A percentile compares a stretch with the other conserved stretches of the same genome.
Conservation (phyloP, 148 eudicot genomes). For the Pharnaceum exiguum region DNA sequence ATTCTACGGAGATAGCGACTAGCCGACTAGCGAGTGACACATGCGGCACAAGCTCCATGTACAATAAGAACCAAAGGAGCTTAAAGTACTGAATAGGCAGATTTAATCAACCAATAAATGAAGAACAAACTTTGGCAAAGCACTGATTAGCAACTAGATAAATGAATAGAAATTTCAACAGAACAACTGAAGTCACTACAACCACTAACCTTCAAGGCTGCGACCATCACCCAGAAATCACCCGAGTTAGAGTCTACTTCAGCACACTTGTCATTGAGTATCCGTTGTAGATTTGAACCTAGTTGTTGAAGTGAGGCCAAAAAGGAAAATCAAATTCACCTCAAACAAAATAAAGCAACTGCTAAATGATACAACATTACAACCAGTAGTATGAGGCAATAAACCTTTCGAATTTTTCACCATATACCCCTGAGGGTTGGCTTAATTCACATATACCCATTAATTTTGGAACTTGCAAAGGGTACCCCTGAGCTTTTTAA, state of each 20-base stretch:
- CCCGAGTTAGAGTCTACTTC: conserved; percentile 65
- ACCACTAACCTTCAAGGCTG: conserved; percentile 76
- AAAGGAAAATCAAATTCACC: not conserved
- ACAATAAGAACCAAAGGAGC: too few species aligned
- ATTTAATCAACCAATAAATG: not conserved
- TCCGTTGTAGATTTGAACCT: conserved; percentile 61
- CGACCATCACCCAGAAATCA: conserved; percentile 97
- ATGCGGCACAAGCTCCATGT: too few species aligned
- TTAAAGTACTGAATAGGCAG: not conserved
- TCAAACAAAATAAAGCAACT: not conserved
- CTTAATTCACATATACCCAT: too few species aligned
- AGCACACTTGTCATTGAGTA: conserved; percentile 67
- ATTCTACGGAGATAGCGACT: too few species aligned
- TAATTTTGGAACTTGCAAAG: too few species aligned
- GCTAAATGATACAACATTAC: too few species aligned
- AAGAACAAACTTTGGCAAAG: not conserved
- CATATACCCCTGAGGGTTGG: too few species aligned
- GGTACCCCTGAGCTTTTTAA: too few species aligned
- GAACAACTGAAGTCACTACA: not conserved
- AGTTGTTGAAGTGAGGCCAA: conserved; percentile 3
- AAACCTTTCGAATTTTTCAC: too few species aligned
- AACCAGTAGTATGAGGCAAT: too few species aligned
- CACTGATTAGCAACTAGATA: not conserved
- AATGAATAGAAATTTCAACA: not conserved
- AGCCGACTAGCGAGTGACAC: too few species aligned